These are phyloP conservation scores for Boletellus sp. DNA, from an alignment of 1,284 basidiomycete species.

Conservation along the genomic window DNA sequence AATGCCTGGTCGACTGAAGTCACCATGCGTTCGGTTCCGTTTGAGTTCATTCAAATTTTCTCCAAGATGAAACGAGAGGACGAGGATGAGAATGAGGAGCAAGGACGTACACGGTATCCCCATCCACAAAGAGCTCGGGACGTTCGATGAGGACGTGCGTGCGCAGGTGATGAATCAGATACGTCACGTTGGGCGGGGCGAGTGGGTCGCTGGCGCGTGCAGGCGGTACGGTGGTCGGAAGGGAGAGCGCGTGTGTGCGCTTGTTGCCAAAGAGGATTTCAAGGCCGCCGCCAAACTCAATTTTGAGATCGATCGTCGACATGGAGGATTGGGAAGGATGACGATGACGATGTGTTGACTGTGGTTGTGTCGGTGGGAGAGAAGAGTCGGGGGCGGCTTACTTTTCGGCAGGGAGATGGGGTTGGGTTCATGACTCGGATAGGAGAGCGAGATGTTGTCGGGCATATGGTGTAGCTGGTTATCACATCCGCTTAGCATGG, in stretches of 20 bases:
- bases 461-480: slow-evolving; percentile 36
- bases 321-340: background rate
- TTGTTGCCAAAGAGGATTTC: slow-evolving; percentile 77
- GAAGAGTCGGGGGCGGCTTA: too few relatives aligned
- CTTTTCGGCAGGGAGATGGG: too few relatives aligned
- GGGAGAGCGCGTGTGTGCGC: slow-evolving; percentile 55
- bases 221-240: slow-evolving; percentile 41
- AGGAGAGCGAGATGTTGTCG: background rate
- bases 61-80: too few relatives aligned
- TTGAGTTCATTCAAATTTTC: too few relatives aligned
- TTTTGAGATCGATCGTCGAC: slow-evolving; percentile 39
- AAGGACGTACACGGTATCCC: slow-evolving; percentile 70
- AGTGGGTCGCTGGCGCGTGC: too few relatives aligned
- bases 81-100: background rate
- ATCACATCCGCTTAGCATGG: slow-evolving; percentile 31
- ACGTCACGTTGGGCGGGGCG: slow-evolving; percentile 42
- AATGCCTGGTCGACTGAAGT: slow-evolving; percentile 85
- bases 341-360: background rate
- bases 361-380: too few relatives aligned
- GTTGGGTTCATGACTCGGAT: too few relatives aligned
- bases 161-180: slow-evolving; percentile 78
- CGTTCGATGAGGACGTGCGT: slow-evolving; percentile 81
- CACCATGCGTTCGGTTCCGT: too few relatives aligned
- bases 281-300: slow-evolving; percentile 79
- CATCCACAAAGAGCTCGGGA: slow-evolving; percentile 87